A percentile compares a stretch with the other conserved stretches of the same genome.
phyloP scores from a whole-genome alignment of 108 stramenopile species.

The Cyclotella distinguenda region DNA sequence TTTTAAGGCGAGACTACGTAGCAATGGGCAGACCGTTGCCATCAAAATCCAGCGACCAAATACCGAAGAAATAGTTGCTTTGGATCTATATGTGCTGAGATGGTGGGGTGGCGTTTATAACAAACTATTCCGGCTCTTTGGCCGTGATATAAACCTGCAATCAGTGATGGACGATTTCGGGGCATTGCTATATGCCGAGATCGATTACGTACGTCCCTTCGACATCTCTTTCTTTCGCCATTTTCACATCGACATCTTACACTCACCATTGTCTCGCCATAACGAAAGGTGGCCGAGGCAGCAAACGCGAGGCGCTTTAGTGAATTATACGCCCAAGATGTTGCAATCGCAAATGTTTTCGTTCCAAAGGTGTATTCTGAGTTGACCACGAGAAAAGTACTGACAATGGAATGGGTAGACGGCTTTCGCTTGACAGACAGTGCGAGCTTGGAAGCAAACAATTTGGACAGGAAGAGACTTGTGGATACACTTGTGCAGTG shows the following conservation, averaged over 20 bases:
- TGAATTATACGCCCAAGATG: conserved; percentile 87
- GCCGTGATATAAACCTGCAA: conserved; percentile 87
- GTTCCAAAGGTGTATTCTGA: conserved; percentile 93
- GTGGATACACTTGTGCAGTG: conserved; percentile 95
- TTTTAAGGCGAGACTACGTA: conserved; percentile 88
- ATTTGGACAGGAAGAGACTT: conserved; percentile 73
- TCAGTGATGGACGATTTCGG: conserved; percentile 96
- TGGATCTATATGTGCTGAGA: conserved; percentile 92
- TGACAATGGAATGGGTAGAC: conserved; percentile 97
- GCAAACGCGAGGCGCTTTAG: conserved; percentile 94
- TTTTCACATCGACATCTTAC: no score
- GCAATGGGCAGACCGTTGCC: conserved; percentile 88
- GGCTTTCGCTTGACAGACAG: conserved; percentile 87
- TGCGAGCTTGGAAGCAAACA: conserved; percentile 61
- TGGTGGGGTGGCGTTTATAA: conserved; percentile 94
- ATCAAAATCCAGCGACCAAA: conserved; percentile 94
- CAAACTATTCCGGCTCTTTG: conserved; percentile 62
- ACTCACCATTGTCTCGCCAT: no score
- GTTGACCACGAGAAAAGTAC: conserved; percentile 85
- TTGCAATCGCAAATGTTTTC: conserved; percentile 75
- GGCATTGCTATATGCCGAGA: conserved; percentile 91
- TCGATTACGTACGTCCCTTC: conserved; percentile 51
- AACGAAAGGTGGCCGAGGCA: conserved; percentile 90
- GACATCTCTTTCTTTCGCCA: no score
- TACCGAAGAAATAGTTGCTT: conserved; percentile 91